Evolutionary conservation across 352 stramenopile genomes (phyloP), one percentile per base, ranked within the genome.

Genomic region (Pythium sukuiense): DNA sequence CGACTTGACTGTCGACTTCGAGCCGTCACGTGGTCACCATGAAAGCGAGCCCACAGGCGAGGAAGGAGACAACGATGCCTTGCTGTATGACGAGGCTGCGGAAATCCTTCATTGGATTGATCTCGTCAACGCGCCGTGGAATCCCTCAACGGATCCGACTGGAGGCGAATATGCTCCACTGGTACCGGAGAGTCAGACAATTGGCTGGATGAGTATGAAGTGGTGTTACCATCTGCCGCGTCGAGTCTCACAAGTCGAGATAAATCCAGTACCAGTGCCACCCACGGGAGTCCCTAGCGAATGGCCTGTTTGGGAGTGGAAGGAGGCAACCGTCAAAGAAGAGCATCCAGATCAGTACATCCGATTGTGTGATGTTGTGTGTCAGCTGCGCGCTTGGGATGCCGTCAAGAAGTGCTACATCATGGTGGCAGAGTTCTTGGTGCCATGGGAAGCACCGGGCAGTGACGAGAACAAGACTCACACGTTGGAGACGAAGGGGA

Each of bases 141-240:
- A 73, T 33, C 50, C 49, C 3, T 35, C 35, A 24, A 29, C 37
- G 30, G 74, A 74, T 49, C 62, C 67, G 16, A 24, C 12, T 14
- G 32, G 13, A 2, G 57, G 61, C 20, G 53, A 58, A 20, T 43
- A 48, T 0, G 6, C 37, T 18, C 26, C n/a, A 29, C 4, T 33
- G 32, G 32, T 64, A 26, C 46, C 87, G 48, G 71, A 77, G 32
- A 85, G 83, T 29, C 76, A 76, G 57, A 93, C 83, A 0, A 74
- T 75, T 26, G 81, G 83, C 24, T 94, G 83, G 80, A 88, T 94
- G 83, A 74, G 70, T 32, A 86, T 95, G 79, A 84, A 79, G 26
- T 95, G 87, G 87, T 85, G 78, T 33, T 95, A 95, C 53, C 80
- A 89, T 35, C 65, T 93, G 24, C 85, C 87, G 37, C 76, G 87